These are phyloP conservation scores for Kodamaea alishanica DNA, from an alignment of 1,139 yeast species.

Conservation along the genomic window DNA sequence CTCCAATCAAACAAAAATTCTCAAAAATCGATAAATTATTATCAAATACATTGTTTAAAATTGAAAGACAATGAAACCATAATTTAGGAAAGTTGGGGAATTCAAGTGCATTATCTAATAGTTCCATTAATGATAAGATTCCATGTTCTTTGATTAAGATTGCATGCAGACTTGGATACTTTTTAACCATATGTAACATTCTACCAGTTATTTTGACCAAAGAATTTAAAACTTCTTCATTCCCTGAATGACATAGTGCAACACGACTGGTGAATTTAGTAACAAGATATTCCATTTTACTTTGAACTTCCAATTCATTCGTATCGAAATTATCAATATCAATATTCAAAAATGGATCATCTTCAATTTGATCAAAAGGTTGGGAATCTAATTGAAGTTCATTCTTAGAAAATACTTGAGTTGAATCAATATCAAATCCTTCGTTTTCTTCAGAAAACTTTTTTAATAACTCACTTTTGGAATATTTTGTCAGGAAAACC, in stretches of 20 bases:
- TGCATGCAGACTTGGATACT: slow-evolving; percentile 41
- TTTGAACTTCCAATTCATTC: slow-evolving; percentile 41
- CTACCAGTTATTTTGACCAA: slow-evolving; percentile 39
- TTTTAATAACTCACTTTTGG: slow-evolving; percentile 29
- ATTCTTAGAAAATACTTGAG: slow-evolving; percentile 8
- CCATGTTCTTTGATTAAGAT: slow-evolving; percentile 49
- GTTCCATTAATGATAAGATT: slow-evolving; percentile 44
- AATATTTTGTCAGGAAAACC: slow-evolving; percentile 4
- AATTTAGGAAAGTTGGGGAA: slow-evolving; percentile 30
- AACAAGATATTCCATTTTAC: slow-evolving; percentile 41
- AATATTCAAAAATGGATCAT: slow-evolving; percentile 39
- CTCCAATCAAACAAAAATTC: slow-evolving; percentile 54
- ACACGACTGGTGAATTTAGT: slow-evolving; percentile 33
- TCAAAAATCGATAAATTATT: slow-evolving; percentile 39
- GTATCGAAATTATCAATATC: slow-evolving; percentile 43
- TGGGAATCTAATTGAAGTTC: neutral
- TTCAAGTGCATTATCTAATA: slow-evolving; percentile 40
- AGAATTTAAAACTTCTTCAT: slow-evolving; percentile 30
- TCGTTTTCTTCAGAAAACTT: slow-evolving; percentile 30
- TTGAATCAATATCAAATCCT: slow-evolving; percentile 17
- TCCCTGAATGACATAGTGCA: slow-evolving; percentile 28
- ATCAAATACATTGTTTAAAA: slow-evolving; percentile 39
- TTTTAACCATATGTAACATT: slow-evolving; percentile 39
- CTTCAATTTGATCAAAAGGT: slow-evolving; percentile 4
- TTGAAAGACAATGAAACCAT: slow-evolving; percentile 41